Conservation (phyloP, 1,284 basidiomycete genomes). For the Ceratobasidium sp. region DNA sequence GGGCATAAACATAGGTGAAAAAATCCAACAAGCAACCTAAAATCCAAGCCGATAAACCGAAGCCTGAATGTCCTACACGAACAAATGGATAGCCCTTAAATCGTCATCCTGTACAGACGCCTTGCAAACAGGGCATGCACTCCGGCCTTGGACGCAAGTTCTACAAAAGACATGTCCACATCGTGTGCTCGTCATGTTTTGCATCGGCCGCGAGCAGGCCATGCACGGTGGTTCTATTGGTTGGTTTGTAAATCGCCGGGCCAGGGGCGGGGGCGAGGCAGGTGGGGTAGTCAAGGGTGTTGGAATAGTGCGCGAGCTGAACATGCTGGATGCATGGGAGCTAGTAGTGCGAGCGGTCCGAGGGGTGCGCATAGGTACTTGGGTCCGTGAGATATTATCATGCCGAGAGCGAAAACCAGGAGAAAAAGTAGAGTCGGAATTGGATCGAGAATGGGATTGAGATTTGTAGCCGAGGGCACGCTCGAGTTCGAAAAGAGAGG, state of each 20-base stretch:
- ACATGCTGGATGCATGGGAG: conserved; percentile 25
- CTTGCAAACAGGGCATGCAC: conserved; percentile 18
- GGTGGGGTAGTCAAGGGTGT: conserved; percentile 38
- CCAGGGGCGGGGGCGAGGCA: conserved; percentile 26
- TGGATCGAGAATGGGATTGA: neutral
- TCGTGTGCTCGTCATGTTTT: conserved; percentile 34
- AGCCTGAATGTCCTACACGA: conserved; percentile 3
- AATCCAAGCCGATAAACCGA: conserved; percentile 4
- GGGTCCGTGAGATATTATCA: neutral
- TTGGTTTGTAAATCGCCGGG: neutral
- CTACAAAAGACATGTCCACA: conserved; percentile 41
- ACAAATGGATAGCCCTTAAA: conserved; percentile 40
- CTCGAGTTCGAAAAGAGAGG: conserved; percentile 28
- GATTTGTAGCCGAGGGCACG: conserved; percentile 12
- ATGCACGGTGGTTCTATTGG: conserved; percentile 11
- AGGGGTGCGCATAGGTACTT: conserved; percentile 2
- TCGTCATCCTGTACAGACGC: conserved; percentile 19
- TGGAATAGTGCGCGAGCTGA: conserved; percentile 17
- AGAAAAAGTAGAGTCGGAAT: conserved; percentile 2
- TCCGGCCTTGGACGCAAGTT: conserved; percentile 32
- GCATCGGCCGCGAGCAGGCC: conserved; percentile 38
- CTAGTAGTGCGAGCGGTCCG: conserved; percentile 29
- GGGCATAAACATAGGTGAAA: conserved; percentile 25
- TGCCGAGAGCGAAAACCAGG: neutral
- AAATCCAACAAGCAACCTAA: neutral